These are phyloP conservation scores for Triticum timopheevii DNA, from an alignment of 176 grass and related monocot genomes.

Conservation along the genomic window DNA sequence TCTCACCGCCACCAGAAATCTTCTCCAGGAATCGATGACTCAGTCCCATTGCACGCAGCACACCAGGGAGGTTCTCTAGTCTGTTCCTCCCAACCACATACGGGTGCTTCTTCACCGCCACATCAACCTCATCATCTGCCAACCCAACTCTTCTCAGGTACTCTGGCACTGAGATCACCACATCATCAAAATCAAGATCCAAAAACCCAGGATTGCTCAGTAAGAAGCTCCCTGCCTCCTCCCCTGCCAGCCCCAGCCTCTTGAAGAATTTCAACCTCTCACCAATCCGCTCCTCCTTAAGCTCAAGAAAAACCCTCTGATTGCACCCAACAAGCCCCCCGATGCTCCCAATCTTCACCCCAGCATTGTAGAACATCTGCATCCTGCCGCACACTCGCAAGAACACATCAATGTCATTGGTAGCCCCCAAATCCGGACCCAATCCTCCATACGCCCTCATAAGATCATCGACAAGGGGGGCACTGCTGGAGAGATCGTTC, in stretches of 20 bases:
- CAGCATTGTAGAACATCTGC: constrained; percentile 66
- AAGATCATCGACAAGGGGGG: constrained; percentile 54
- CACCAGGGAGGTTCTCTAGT: constrained; percentile 60
- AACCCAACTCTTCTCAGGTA: constrained; percentile 60
- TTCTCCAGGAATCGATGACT: constrained; percentile 48
- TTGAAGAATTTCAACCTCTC: constrained; percentile 64
- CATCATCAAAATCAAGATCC: constrained; percentile 52
- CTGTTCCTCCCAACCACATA: constrained; percentile 75
- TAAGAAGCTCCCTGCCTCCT: constrained; percentile 59
- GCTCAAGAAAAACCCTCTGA: constrained; percentile 58
- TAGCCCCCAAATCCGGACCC: constrained; percentile 31
- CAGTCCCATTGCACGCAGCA: constrained; percentile 57
- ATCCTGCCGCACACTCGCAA: constrained; percentile 56
- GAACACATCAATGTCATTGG: constrained; percentile 71
- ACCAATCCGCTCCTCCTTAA: constrained; percentile 44
- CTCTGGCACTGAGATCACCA: constrained; percentile 60
- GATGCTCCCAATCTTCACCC: constrained; percentile 49
- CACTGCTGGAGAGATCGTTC: constrained; percentile 32
- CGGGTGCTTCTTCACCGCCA: constrained; percentile 34
- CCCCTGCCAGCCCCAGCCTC: constrained; percentile 53
- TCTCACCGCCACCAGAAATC: constrained; percentile 39
- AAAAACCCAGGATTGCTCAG: constrained; percentile 55
- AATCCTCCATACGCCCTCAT: constrained; percentile 35
- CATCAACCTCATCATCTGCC: constrained; percentile 29
- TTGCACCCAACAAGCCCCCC: constrained; percentile 53